These are phyloP conservation scores for Trametes meyenii DNA, from an alignment of 768 basidiomycete species.

Conservation along the genomic window DNA sequence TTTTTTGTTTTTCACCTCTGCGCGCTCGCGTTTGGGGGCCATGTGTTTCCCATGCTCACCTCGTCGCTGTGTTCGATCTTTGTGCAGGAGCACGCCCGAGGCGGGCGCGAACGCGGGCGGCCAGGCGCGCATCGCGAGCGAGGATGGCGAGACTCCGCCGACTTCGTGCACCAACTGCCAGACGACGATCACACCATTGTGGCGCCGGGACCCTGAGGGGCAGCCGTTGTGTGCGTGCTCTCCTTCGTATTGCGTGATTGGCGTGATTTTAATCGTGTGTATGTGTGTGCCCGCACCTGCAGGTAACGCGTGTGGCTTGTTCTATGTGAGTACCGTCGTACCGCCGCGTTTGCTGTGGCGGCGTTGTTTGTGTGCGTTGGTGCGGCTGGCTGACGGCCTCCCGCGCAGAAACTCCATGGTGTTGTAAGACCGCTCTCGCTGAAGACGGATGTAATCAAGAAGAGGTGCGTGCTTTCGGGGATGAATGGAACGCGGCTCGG, in stretches of 20 bases:
- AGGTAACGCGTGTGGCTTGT: conserved; percentile 93
- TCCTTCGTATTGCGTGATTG: conserved; percentile 5
- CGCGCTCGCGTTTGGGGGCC: no score
- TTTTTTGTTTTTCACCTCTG: not conserved
- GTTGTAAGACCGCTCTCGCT: conserved; percentile 92
- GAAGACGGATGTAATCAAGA: conserved; percentile 98
- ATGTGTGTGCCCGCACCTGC: not conserved
- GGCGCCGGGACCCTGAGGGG: conserved; percentile 91
- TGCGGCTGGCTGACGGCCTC: conserved; percentile 1
- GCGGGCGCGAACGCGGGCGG: conserved; percentile 39
- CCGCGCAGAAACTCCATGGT: conserved; percentile 85
- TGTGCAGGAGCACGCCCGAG: conserved; percentile 66
- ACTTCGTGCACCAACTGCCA: conserved; percentile 94
- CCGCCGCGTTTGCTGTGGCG: not conserved
- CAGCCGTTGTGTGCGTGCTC: conserved; percentile 79
- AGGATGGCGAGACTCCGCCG: conserved; percentile 70
- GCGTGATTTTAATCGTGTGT: conserved; percentile 20
- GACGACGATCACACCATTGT: conserved; percentile 92
- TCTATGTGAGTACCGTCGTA: conserved; percentile 66
- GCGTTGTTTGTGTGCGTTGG: not conserved
- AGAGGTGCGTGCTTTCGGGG: conserved; percentile 55
- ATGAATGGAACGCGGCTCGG: not conserved
- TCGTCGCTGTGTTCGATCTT: not conserved
- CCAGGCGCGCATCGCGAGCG: conserved; percentile 40
- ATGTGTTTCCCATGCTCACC: not conserved